These are phyloP conservation scores for Trichoderma cornu-damae DNA, from an alignment of 2,329 filamentous ascomycete species.

Conservation along the genomic window DNA sequence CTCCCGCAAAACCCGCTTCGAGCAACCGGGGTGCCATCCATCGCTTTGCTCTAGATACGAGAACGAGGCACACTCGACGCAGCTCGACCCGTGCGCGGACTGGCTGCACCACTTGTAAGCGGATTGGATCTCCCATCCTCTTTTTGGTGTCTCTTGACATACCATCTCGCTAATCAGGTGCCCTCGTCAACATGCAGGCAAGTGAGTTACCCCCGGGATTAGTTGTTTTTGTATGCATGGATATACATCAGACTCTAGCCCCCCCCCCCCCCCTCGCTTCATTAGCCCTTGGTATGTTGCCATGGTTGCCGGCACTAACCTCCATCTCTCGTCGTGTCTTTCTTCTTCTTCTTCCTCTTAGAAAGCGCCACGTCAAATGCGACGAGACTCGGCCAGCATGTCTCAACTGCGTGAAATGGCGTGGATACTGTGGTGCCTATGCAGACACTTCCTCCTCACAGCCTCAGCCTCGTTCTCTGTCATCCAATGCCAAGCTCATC, in stretches of 20 bases:
- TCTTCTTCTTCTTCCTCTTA: conserved; percentile 17
- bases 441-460: conserved; percentile 19
- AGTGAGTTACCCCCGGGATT: conserved; percentile 28
- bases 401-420: conserved; percentile 39
- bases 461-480: conserved; percentile 9
- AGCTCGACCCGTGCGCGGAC: conserved; percentile 37
- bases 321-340: no score
- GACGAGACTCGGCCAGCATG: conserved; percentile 40
- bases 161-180: conserved; percentile 8
- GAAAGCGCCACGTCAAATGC: conserved; percentile 41
- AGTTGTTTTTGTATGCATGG: neutral
- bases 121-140: neutral
- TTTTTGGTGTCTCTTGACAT: neutral
- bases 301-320: neutral
- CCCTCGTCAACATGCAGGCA: conserved; percentile 25
- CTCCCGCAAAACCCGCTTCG: conserved; percentile 3
- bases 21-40: conserved; percentile 30
- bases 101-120: conserved; percentile 37
- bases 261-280: no score
- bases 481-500: conserved; percentile 26
- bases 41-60: conserved; percentile 36
- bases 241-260: neutral
- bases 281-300: neutral
- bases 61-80: conserved; percentile 35
- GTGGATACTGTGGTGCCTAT: conserved; percentile 38